These are phyloP conservation scores for Sclerotinia spermophila DNA, from an alignment of 2,329 filamentous ascomycete genomes.

Conservation along the genomic window DNA sequence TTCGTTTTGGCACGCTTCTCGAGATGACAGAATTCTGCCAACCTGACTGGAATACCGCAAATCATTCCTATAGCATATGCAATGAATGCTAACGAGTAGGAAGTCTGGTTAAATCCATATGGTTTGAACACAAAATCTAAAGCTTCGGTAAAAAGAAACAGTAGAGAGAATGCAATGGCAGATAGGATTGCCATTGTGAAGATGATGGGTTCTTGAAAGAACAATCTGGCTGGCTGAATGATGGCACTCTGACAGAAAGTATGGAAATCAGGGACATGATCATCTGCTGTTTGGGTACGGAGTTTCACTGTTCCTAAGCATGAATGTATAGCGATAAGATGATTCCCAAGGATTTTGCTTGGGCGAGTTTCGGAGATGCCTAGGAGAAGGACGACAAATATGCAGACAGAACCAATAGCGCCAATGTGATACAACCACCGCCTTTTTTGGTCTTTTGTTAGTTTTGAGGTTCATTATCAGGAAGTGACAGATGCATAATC, in stretches of 20 bases:
- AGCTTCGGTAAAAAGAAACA: slow-evolving; percentile 48
- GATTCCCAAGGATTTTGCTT: slow-evolving; percentile 40
- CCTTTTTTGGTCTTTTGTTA: slow-evolving; percentile 32
- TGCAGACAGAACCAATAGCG: slow-evolving; percentile 39
- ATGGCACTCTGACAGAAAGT: slow-evolving; percentile 42
- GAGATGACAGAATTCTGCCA: slow-evolving; percentile 42
- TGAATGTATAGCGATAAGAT: slow-evolving; percentile 31
- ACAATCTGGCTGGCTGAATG: slow-evolving; percentile 42
- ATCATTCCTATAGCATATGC: slow-evolving; percentile 41
- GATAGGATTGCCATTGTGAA: slow-evolving; percentile 43
- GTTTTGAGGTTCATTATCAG: neutral
- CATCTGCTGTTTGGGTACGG: slow-evolving; percentile 39
- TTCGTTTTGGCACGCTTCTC: slow-evolving; percentile 22
- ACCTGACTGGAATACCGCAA: slow-evolving; percentile 42
- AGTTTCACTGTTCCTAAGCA: slow-evolving; percentile 30
- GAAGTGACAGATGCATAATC: neutral
- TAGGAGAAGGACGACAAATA: slow-evolving; percentile 38
- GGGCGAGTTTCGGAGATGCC: slow-evolving; percentile 45
- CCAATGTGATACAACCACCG: slow-evolving; percentile 45
- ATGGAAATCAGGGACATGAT: slow-evolving; percentile 39
- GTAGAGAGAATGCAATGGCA: slow-evolving; percentile 43
- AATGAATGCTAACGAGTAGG: slow-evolving; percentile 42
- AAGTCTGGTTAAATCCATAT: slow-evolving; percentile 37
- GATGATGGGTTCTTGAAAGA: slow-evolving; percentile 47
- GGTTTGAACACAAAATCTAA: slow-evolving; percentile 41